A percentile compares a stretch with the other conserved stretches of the same genome.
phyloP scores from a whole-genome alignment of 225 moss, liverwort and hornwort genomes.

The Bryum argenteum region DNA sequence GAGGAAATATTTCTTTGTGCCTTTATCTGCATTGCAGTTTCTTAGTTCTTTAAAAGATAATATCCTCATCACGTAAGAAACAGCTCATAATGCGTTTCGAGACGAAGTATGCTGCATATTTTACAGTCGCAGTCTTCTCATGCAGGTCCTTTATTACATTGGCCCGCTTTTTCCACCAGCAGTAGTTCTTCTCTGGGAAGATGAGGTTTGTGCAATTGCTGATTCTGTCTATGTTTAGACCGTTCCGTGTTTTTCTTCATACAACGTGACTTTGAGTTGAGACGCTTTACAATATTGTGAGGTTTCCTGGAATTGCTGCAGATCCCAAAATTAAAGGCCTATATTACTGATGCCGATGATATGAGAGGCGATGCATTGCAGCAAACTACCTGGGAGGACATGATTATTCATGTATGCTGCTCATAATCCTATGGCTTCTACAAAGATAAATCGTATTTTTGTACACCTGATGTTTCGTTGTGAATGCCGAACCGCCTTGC shows the following conservation, averaged over 20 bases:
- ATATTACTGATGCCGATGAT: slow-evolving; percentile 91
- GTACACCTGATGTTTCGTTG: neutral
- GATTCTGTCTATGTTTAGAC: slow-evolving; percentile 9
- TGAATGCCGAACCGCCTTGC: slow-evolving; percentile 10
- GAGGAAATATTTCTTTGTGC: neutral
- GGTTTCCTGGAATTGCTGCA: slow-evolving; percentile 39
- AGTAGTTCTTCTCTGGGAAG: slow-evolving; percentile 92
- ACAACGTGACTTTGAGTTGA: slow-evolving; percentile 15
- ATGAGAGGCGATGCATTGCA: slow-evolving; percentile 74
- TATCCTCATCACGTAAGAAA: neutral
- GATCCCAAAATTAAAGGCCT: slow-evolving; percentile 96
- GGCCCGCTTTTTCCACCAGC: slow-evolving; percentile 84
- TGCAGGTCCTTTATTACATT: slow-evolving; percentile 88
- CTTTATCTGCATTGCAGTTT: slow-evolving; percentile 4
- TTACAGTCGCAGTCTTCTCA: slow-evolving; percentile 24
- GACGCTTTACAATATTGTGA: slow-evolving; percentile 19
- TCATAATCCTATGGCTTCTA: slow-evolving; percentile 11
- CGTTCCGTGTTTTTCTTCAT: slow-evolving; percentile 6
- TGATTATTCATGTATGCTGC: slow-evolving; percentile 90
- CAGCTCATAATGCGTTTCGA: neutral
- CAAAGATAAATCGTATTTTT: slow-evolving; percentile 3
- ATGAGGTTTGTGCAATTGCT: slow-evolving; percentile 71
- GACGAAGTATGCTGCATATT: neutral
- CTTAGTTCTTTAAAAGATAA: neutral
- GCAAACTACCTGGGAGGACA: slow-evolving; percentile 97